Evolutionary conservation across 257 asterid genomes (phyloP).

Genomic region (Gentiana dahurica): DNA sequence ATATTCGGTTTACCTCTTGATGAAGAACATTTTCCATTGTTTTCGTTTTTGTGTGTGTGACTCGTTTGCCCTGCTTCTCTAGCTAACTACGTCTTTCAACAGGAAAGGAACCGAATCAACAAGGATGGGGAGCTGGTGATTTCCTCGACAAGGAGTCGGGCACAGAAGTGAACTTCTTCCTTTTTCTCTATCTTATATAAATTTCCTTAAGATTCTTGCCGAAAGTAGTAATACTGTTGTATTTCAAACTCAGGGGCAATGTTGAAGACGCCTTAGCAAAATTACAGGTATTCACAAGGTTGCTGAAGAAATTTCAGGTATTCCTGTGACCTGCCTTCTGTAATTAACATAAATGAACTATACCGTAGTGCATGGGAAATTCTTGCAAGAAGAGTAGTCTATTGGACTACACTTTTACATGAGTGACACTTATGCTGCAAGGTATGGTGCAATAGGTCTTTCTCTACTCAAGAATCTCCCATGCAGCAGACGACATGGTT

Average conservation of each 20-base stretch:
- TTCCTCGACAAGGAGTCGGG: slow-evolving; percentile 77
- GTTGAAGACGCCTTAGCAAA: slow-evolving; percentile 77
- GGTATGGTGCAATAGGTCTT: no score
- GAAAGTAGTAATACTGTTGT: slow-evolving; percentile 10
- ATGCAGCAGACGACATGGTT: no score
- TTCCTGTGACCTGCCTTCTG: slow-evolving; percentile 7
- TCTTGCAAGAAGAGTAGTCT: not conserved
- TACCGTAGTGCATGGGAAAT: not conserved
- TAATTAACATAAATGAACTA: slow-evolving; percentile 3
- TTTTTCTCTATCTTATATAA: slow-evolving; percentile 2
- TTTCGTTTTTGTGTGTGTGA: no score
- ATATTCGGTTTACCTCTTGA: no score
- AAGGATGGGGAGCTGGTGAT: slow-evolving; percentile 87
- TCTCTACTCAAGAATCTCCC: no score
- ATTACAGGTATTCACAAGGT: slow-evolving; percentile 57
- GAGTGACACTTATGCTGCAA: not conserved
- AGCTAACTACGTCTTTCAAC: slow-evolving; percentile 10
- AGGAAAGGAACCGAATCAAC: slow-evolving; percentile 89
- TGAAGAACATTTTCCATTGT: no score
- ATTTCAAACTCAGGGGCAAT: slow-evolving; percentile 49
- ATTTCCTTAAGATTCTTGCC: slow-evolving; percentile 5
- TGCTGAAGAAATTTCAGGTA: slow-evolving; percentile 19
- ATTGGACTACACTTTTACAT: not conserved
- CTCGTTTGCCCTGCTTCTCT: no score
- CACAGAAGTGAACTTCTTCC: slow-evolving; percentile 57